Evolutionary conservation across 495 filamentous ascomycete genomes (phyloP), one percentile per base, ranked within the genome.

Genomic region (Haplographium delicatum): DNA sequence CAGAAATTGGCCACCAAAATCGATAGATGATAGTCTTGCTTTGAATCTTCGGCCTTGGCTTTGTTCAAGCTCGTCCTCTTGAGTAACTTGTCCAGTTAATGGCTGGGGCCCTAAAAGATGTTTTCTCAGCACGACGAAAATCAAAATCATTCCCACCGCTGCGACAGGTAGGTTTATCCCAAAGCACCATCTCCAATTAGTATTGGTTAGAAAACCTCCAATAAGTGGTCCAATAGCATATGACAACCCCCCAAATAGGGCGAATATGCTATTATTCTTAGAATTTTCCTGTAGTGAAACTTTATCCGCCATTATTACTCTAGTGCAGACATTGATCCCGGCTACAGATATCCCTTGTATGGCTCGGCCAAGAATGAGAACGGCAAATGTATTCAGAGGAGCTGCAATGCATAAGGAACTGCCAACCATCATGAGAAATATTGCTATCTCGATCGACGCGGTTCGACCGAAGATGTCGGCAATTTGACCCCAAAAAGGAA

Each of bases 381-480:
- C 70, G 1, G 68, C 68, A 62, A 76, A 83, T 7, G 66, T 54
- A 9, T 42, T 58, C 18, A 69, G 72, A 5, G 75, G 79, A 4
- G 75, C 72, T 2, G 66, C 75, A 1, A 78, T 74, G 43, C 70
- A 75, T 16, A 82, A 52, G 1, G 70, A 65, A 19, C 66, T 72
- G 11, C 77, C 76, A 25, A 78, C 50, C 5, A 80, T 49, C 67
- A 79, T 78, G 26, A 72, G 62, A 16, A 72, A 50, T 7, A 74
- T 65, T 20, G 75, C 67, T 3, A 64, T 48, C 43, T 79, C 73
- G 1, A 81, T 63, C 0, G 65, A 60, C 2, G 56, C 59, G 50
- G 75, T 70, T 3, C 79, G 72, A 9, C 80, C 80, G 50, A 78
- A 82, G 30, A 83, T 67, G 48, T 83, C 79, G 31, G 77, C 16